A percentile compares a stretch with the other conserved stretches of the same genome.
phyloP scores from a whole-genome alignment of 306 rosid species.

The Nissolia schottii region DNA sequence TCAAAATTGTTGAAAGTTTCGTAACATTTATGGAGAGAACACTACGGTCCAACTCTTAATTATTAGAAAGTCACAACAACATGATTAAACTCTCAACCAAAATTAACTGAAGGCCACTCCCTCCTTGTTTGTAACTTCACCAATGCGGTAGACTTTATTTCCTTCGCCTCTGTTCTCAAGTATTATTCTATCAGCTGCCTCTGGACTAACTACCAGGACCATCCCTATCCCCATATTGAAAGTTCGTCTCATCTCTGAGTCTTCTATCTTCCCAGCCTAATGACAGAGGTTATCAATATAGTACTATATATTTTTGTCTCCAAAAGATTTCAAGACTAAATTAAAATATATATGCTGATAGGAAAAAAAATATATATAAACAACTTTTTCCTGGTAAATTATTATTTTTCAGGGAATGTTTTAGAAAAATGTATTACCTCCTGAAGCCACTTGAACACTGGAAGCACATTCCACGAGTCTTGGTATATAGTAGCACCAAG shows the following conservation, averaged over 20 bases:
- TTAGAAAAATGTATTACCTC: constrained; percentile 49
- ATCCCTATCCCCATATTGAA: constrained; percentile 94
- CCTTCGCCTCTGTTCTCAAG: constrained; percentile 36
- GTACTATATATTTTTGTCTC: background rate
- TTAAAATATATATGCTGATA: background rate
- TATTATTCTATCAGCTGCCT: constrained; percentile 45
- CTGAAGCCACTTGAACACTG: constrained; percentile 86
- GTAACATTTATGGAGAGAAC: constrained; percentile 6
- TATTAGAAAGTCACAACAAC: constrained; percentile 13
- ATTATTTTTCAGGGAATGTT: background rate
- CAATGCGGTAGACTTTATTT: constrained; percentile 48
- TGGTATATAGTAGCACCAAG: constrained; percentile 64
- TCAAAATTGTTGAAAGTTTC: constrained; percentile 12
- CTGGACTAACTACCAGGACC: constrained; percentile 77
- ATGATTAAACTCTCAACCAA: background rate
- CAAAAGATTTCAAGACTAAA: constrained; percentile 2
- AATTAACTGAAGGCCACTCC: constrained; percentile 51
- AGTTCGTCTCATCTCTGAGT: constrained; percentile 73
- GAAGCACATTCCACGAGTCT: constrained; percentile 67
- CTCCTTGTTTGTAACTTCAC: constrained; percentile 56
- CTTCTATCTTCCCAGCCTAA: constrained; percentile 74
- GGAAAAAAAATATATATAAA: background rate
- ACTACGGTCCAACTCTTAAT: background rate
- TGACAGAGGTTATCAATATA: constrained; percentile 4
- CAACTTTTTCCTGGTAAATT: background rate